Conservation (phyloP, 345 rosid genomes). For the Psidium guajava region DNA sequence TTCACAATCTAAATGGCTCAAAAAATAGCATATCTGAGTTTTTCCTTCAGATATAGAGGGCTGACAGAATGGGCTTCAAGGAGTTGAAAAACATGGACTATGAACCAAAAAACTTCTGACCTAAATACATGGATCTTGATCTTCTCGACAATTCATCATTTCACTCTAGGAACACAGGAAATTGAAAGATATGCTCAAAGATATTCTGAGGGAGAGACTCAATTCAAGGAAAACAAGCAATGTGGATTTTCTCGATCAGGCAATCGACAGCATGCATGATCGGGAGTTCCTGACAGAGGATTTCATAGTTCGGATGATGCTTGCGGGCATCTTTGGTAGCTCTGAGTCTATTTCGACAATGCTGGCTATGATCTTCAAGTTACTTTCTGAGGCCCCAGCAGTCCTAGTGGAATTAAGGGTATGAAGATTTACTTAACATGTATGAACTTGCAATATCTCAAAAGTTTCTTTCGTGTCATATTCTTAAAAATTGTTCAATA, state of each 20-base stretch:
- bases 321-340: conserved; percentile 1
- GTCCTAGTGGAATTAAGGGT: not conserved
- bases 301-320: not conserved
- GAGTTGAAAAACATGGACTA: not conserved
- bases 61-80: not conserved
- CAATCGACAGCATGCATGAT: conserved; percentile 1
- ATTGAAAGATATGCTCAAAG: not conserved
- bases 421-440: not conserved
- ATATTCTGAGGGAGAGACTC: not conserved
- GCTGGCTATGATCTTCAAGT: not conserved
- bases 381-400: not conserved
- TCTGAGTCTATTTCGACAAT: conserved; percentile 5
- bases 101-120: not conserved
- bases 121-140: not conserved
- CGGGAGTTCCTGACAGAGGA: conserved; percentile 14
- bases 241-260: conserved; percentile 4
- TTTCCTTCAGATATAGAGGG: not conserved
- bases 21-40: not conserved
- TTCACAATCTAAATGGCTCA: not conserved
- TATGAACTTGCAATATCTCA: not conserved
- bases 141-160: not conserved
- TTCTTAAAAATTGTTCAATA: not conserved
- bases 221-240: not conserved
- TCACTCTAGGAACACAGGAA: not conserved
- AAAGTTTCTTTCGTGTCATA: not conserved